These are phyloP conservation scores for Cercophora scortea DNA, from an alignment of 495 filamentous ascomycete species.

Conservation along the genomic window DNA sequence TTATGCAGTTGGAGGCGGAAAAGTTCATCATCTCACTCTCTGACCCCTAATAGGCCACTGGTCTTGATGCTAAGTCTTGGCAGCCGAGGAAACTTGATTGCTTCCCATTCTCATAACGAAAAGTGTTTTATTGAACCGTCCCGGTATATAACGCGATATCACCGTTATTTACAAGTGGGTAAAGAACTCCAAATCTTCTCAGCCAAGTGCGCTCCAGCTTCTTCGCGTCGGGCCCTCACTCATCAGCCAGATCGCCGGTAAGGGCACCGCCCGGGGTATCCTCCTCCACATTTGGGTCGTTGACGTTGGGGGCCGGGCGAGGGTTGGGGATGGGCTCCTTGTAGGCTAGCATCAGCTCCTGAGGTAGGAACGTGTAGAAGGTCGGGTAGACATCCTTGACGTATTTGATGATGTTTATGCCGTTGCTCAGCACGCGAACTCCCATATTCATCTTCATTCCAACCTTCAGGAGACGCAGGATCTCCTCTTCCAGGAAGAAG, in stretches of 20 bases:
- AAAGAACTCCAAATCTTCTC: no score
- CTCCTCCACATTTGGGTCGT: conserved; percentile 17
- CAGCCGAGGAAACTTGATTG: no score
- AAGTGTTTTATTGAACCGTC: no score
- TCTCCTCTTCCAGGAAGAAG: conserved; percentile 30
- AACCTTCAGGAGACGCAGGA: conserved; percentile 53
- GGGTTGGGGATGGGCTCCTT: conserved; percentile 43
- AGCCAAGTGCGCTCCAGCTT: no score
- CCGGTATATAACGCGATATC: no score
- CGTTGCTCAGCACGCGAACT: conserved; percentile 56
- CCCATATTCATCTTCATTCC: conserved; percentile 69
- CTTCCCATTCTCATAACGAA: no score
- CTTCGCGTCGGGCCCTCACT: no score
- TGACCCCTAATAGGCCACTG: not conserved
- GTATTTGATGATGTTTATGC: conserved; percentile 49
- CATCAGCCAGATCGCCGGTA: not conserved
- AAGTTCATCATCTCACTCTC: not conserved
- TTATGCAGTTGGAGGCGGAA: no score
- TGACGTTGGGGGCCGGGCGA: conserved; percentile 27
- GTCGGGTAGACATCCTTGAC: conserved; percentile 49
- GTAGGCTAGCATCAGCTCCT: conserved; percentile 64
- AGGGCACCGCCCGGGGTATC: conserved; percentile 1
- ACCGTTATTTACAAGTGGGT: no score
- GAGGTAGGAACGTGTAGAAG: conserved; percentile 57
- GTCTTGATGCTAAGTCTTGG: no score